phyloP scores from a whole-genome alignment of 495 filamentous ascomycete genomes.

The Penicillium silybi region DNA sequence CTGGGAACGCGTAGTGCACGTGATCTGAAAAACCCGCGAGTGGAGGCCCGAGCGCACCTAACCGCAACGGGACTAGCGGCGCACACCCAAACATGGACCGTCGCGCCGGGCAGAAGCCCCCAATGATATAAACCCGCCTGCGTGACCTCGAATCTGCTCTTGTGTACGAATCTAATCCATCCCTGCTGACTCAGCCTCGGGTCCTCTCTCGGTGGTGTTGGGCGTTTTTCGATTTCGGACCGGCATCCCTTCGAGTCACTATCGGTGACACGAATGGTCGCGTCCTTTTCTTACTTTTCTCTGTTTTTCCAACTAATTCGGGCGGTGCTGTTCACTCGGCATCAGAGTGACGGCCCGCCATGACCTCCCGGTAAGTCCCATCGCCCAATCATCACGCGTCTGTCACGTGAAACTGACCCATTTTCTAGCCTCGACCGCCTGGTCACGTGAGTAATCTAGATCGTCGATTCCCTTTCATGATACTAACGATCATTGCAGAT shows the following conservation, averaged over 20 bases:
- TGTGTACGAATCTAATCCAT: slow-evolving; percentile 27
- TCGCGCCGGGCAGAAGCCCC: slow-evolving; percentile 42
- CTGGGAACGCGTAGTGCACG: slow-evolving; percentile 29
- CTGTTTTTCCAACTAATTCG: slow-evolving; percentile 14
- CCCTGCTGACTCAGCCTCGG: slow-evolving; percentile 25
- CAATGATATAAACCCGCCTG: slow-evolving; percentile 52
- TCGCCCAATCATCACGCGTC: slow-evolving; percentile 27
- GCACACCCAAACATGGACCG: slow-evolving; percentile 42
- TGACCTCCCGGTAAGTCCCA: slow-evolving; percentile 52
- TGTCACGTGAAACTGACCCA: slow-evolving; percentile 36
- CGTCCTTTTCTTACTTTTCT: slow-evolving; percentile 12
- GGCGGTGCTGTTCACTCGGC: slow-evolving; percentile 25
- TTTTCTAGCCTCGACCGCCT: slow-evolving; percentile 74
- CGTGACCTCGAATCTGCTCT: slow-evolving; percentile 44
- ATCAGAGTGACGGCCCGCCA: slow-evolving; percentile 36
- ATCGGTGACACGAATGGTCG: slow-evolving; percentile 10
- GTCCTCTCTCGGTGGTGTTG: slow-evolving; percentile 14
- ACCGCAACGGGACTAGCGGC: slow-evolving; percentile 25
- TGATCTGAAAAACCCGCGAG: slow-evolving; percentile 35
- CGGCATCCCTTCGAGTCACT: neutral
- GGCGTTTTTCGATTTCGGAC: slow-evolving; percentile 19
- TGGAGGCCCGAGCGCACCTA: slow-evolving; percentile 30
- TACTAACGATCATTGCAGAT: slow-evolving; percentile 49
- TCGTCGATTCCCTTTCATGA: neutral
- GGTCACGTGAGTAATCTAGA: slow-evolving; percentile 72